These are phyloP conservation scores for Fusarium paranaense DNA, from an alignment of 2,329 filamentous ascomycete species.

Conservation along the genomic window DNA sequence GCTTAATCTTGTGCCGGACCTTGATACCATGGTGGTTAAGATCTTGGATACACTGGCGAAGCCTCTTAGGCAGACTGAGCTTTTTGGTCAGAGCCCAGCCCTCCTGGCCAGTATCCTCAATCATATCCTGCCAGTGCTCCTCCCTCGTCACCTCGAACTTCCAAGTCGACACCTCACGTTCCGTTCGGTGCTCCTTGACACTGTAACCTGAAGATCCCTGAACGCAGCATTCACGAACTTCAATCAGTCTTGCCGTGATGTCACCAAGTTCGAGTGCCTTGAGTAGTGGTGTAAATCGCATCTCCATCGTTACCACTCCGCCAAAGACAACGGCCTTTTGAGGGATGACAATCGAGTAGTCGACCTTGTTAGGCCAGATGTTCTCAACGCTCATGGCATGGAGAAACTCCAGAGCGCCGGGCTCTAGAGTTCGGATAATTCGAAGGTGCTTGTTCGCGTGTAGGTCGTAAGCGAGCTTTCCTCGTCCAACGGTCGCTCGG, in stretches of 20 bases:
- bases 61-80: conserved; percentile 80
- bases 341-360: conserved; percentile 93
- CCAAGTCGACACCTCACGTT: conserved; percentile 73
- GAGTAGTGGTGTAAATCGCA: conserved; percentile 86
- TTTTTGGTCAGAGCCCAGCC: conserved; percentile 72
- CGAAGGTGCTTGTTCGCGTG: conserved; percentile 82
- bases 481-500: conserved; percentile 88
- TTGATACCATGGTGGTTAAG: conserved; percentile 91
- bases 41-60: conserved; percentile 89
- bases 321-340: conserved; percentile 96
- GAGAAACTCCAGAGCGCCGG: conserved; percentile 80
- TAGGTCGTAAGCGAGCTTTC: conserved; percentile 90
- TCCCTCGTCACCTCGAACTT: conserved; percentile 65
- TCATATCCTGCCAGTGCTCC: conserved; percentile 76
- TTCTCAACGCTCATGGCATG: conserved; percentile 97
- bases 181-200: conserved; percentile 69
- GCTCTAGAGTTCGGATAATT: conserved; percentile 81
- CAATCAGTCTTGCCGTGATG: conserved; percentile 83
- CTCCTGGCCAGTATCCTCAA: conserved; percentile 75
- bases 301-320: conserved; percentile 84
- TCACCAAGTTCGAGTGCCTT: conserved; percentile 91
- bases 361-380: conserved; percentile 96
- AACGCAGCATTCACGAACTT: conserved; percentile 76
- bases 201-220: conserved; percentile 58
- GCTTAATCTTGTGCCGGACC: conserved; percentile 90